Evolutionary conservation across 1,284 basidiomycete genomes (phyloP).

Genomic region (Trichosporon faecale): DNA sequence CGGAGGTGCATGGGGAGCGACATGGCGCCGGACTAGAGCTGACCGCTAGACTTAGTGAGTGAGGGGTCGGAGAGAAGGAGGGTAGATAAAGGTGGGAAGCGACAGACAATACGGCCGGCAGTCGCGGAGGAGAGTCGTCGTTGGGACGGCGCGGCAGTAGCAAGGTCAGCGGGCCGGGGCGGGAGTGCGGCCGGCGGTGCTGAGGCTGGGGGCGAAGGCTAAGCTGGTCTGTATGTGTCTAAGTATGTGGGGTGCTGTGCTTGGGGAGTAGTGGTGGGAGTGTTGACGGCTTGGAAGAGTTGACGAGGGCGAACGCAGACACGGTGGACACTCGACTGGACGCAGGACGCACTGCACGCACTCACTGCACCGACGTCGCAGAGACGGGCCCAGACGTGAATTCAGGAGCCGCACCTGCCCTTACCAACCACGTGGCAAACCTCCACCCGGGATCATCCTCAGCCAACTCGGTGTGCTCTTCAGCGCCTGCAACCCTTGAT

Average conservation of each 20-base stretch:
- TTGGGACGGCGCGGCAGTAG: background rate
- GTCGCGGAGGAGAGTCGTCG: background rate
- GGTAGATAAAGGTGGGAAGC: background rate
- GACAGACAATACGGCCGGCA: background rate
- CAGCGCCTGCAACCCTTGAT: background rate
- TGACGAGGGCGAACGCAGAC: background rate
- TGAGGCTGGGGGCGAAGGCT: background rate
- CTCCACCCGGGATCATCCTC: background rate
- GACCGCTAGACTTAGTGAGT: background rate
- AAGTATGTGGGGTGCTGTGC: background rate
- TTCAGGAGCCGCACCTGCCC: background rate
- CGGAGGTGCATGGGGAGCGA: constrained; percentile 65
- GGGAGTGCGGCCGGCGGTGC: background rate
- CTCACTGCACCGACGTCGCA: constrained; percentile 6
- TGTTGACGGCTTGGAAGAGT: background rate
- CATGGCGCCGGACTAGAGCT: constrained; percentile 34
- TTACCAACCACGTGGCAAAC: background rate
- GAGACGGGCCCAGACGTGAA: constrained; percentile 10
- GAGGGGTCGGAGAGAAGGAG: background rate
- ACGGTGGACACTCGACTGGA: background rate
- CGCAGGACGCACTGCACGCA: no score
- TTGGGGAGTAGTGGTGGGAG: no score
- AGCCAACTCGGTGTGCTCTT: background rate
- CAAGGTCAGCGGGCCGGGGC: background rate
- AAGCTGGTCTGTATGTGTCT: background rate